Conservation (phyloP, 345 rosid genomes). For the Cardamine occulta region DNA sequence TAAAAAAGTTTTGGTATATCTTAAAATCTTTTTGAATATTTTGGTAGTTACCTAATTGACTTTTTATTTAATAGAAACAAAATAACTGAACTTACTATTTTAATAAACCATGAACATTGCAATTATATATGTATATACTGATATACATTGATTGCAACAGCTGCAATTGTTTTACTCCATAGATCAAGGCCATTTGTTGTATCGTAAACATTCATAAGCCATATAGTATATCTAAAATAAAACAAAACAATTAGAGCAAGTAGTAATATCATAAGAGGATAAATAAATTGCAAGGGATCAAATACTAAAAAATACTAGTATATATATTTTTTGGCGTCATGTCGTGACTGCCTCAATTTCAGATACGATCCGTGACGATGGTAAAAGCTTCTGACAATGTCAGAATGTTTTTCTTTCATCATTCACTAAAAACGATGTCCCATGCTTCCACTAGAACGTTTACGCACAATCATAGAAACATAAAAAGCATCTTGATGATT, state of each 20-base stretch:
- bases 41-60: too few species aligned
- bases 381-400: constrained; percentile 37
- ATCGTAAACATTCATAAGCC: background rate
- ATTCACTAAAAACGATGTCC: constrained; percentile 35
- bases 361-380: constrained; percentile 44
- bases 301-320: background rate
- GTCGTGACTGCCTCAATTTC: constrained; percentile 30
- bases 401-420: constrained; percentile 38
- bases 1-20: too few species aligned
- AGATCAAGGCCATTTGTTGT: too few species aligned
- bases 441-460: constrained; percentile 33
- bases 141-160: background rate
- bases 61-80: background rate
- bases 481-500: constrained; percentile 33
- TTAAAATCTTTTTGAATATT: too few species aligned
- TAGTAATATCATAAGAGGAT: background rate
- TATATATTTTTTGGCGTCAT: constrained; percentile 12
- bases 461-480: constrained; percentile 31
- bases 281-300: background rate
- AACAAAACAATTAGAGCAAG: background rate
- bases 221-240: too few species aligned
- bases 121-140: too few species aligned
- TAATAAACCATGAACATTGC: too few species aligned
- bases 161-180: background rate
- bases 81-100: background rate